A percentile compares a stretch with the other conserved stretches of the same genome.
Evolutionary conservation across 116 monocot genomes (phyloP).

Genomic region (Phalaenopsis hybrid): DNA sequence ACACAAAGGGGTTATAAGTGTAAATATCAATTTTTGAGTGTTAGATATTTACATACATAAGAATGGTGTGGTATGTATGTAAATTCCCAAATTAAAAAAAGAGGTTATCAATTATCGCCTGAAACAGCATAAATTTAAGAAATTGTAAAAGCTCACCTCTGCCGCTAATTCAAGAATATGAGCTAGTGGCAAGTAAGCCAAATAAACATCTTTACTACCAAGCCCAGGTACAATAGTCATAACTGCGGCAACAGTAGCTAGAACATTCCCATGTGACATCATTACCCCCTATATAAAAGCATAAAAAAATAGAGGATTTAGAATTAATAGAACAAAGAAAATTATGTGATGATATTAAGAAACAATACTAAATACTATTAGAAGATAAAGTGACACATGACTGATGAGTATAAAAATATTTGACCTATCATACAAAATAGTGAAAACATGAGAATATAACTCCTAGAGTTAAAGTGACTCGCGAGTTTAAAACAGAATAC

Average conservation of each 20-base stretch:
- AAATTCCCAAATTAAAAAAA: not conserved
- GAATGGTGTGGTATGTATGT: too few species aligned
- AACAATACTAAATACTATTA: too few species aligned
- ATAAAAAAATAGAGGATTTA: too few species aligned
- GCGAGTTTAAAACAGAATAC: too few species aligned
- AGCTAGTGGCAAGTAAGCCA: constrained; percentile 91
- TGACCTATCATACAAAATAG: too few species aligned
- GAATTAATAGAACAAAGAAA: not conserved
- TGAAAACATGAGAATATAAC: too few species aligned
- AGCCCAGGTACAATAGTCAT: constrained; percentile 83
- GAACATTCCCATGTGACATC: constrained; percentile 89
- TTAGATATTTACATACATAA: too few species aligned
- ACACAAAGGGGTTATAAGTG: too few species aligned
- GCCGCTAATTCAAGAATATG: constrained; percentile 97
- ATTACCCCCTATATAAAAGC: constrained; percentile 63
- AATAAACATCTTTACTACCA: constrained; percentile 68
- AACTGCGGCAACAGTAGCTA: constrained; percentile 76
- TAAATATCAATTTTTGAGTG: too few species aligned
- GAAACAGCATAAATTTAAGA: not conserved
- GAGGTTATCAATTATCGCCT: not conserved
- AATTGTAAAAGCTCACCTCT: constrained; percentile 41
- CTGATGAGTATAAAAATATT: too few species aligned
- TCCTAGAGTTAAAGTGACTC: too few species aligned
- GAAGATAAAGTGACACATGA: too few species aligned
- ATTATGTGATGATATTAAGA: not conserved